Evolutionary conservation across 768 basidiomycete species (phyloP), one percentile per base, ranked within the genome.

Genomic region (Collybia sp.): DNA sequence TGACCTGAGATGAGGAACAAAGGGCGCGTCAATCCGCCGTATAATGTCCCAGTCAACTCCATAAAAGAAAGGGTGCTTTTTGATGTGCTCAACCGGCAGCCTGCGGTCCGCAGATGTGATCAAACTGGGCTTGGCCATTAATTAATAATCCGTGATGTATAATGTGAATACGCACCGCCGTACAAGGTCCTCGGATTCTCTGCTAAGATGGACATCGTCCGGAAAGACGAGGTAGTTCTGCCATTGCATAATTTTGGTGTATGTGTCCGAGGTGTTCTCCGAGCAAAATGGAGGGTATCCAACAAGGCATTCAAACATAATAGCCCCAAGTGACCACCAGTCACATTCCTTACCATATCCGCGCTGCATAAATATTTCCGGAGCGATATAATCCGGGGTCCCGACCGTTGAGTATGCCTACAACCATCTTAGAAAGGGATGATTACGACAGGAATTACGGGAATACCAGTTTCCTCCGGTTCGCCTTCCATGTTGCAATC

Each of bases 291-390:
- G 93, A 17, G 94, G 93, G 65, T 96, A 98, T 45, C 96, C 96
- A 53, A 98, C 91, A 17, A 98, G 71, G 65, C 88, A 96, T 67
- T 98, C 95, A 63, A 96, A 99, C 88, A 92, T 94, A 71, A 98
- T 97, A 13, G 93, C 91, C 4, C 96, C 96, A 20, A 98, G 76
- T 6, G 94, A 96, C 96, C 96, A 99, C 93, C 94, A 98, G 65
- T 99, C 96, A 59, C 94, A 97, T 65, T 95, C 94, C 58, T 94
- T 91, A 17, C 91, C 93, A 62, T 98, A 98, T n/a, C 96, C 96
- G 60, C 90, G 85, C 62, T 94, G 92, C 49, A 87, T 65, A 75
- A 98, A 98, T 58, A 97, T 96, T 63, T 98, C 94, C 1, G 94
- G 93, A 2, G 95, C 93, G 56, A 97, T 96, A 65, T 96, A 80